Base-by-base conservation (phyloP, 2,329 filamentous ascomycete genomes). In the Penicillium rolfsii region DNA sequence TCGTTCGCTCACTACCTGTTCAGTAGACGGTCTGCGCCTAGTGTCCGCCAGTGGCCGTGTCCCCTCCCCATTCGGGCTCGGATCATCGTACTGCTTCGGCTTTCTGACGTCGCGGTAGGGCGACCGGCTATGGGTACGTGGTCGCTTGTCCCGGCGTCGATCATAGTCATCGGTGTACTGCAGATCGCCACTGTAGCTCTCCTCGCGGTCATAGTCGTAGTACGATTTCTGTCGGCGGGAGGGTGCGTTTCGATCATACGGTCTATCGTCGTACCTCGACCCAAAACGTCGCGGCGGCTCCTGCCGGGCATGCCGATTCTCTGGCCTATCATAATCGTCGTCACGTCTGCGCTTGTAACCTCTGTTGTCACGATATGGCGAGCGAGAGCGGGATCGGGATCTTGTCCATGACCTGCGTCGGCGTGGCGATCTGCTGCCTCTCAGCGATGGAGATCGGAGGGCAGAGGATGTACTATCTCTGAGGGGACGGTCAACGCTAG, bases 401-500 rank as follows among this genome's bases (percentile, higher is more conserved):
- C 69, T 67, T 48, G 70, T 67, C 69, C 71, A 74, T 60, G 84
- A 77, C 85, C 85, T 76, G 84, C 74, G 74, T 87, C 85, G 72
- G 85, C 83, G 78, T 86, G 85, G 85, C 65, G 86, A 87, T 74
- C 78, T 80, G 68, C 78, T 80, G 57, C 64, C 70, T 67, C 68
- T 73, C 73, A 70, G 80, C 74, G 62, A 40, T n/a, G 76, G 71
- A 67, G 75, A 77, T 83, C 82, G 85, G 77, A 79, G 67, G 59
- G 73, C 73, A 65, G 74, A 72, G 70, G 78, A 73, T 71, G 71
- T 71, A 83, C 84, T 87, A 81, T 80, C 84, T 93, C 92, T 96
- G 90, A 90, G 86, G 85, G 84, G 87, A 87, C 89, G 90, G 91
- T 96, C 91, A 96, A 96, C 89, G 86, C 85, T 88, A 86, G 82